Evolutionary conservation across 1,284 basidiomycete species (phyloP), one percentile per base, ranked within the genome.

Genomic region (Mrakiaceae sp.): DNA sequence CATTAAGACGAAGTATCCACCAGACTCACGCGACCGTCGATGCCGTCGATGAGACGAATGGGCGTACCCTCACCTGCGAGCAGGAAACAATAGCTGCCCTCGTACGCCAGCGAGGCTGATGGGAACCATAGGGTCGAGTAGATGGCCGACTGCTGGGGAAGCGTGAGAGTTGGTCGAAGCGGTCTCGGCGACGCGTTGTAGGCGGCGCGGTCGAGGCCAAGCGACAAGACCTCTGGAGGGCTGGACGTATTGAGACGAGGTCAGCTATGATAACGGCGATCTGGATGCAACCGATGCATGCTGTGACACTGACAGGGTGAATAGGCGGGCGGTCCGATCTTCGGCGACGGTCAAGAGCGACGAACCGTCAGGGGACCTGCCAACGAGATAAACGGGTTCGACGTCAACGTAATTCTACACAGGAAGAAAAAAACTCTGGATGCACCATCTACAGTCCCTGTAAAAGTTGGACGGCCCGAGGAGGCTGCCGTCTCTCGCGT

Each of bases 81-180:
- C 2, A 88, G 78, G 70, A 92, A 90, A 74, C 91, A 94, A 73
- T 82, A 92, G 1, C 84, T 79, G 0, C 84, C 81, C 1, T 84
- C 82, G 58, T 83, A 78, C 5, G 73, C 70, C 0, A 75, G 69
- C 5, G 82, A 82, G 0, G 90, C 89, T 0, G 81, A 79, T 0
- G 90, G 90, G 71, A 87, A 94, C 91, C 91, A 95, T 5, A 79
- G 68, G 68, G 83, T 86, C 62, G 88, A 87, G 51, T 89, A 79
- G 53, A 91, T 82, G 0, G 89, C 81, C 1, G 85, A 81, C 0
- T 87, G 77, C 72, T 89, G 87, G 0, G 70, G 64, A 52, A 83
- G 70, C 2, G 64, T 16, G n/a, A 66, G 62, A 5, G 68, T 66
- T 2, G 62, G 51, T 40, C 51, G 52, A 40, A 53, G 53, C 11